Conservation (phyloP, 192 early-diverging fungal species). For the Coemansia sp. region DNA sequence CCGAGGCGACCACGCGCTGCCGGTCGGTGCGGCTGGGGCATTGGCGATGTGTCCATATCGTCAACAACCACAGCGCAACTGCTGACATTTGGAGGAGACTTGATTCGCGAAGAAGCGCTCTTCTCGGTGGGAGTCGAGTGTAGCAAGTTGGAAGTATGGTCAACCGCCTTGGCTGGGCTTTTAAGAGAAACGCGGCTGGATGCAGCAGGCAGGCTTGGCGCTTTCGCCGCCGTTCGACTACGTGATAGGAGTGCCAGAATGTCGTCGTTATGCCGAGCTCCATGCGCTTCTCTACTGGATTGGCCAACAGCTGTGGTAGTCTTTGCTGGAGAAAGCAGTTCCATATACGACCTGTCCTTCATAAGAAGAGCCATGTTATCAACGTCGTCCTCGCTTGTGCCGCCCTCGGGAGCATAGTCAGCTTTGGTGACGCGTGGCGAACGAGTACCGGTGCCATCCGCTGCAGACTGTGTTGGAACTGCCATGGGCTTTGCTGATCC, state of each 20-base stretch:
- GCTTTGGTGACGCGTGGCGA: not conserved
- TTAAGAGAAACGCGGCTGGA: not conserved
- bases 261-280: constrained; percentile 3
- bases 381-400: constrained; percentile 5
- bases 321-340: constrained; percentile 44
- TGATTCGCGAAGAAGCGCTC: not conserved
- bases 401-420: not conserved
- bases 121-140: not conserved
- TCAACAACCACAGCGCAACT: not conserved
- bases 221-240: not conserved
- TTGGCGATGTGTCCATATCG: constrained; percentile 9
- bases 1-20: not conserved
- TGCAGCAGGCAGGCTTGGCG: not conserved
- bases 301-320: not conserved
- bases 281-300: not conserved
- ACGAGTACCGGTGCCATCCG: not conserved
- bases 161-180: not conserved
- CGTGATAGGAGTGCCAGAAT: constrained; percentile 30
- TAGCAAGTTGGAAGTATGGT: not conserved
- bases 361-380: constrained; percentile 30
- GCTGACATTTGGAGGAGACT: not conserved
- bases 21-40: not conserved
- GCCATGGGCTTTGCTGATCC: not conserved
- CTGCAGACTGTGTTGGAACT: not conserved
- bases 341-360: constrained; percentile 50